Evolutionary conservation across 1,284 basidiomycete genomes (phyloP).

Genomic region (Athelia sp.): DNA sequence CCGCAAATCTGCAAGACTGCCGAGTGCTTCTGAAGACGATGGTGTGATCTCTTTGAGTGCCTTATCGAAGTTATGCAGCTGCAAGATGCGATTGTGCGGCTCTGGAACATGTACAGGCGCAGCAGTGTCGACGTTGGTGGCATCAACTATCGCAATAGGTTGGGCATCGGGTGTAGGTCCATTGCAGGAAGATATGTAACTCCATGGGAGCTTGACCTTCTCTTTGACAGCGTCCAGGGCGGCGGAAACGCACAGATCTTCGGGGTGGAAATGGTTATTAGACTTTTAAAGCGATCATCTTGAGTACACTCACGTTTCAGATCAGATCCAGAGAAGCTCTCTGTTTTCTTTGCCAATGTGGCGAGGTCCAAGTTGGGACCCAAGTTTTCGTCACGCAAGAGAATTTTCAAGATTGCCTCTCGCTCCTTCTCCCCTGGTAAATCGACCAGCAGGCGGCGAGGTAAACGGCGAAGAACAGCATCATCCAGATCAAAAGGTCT

Average conservation of each 20-base stretch:
- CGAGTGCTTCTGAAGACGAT: slow-evolving; percentile 76
- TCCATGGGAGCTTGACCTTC: slow-evolving; percentile 74
- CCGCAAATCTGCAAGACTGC: slow-evolving; percentile 74
- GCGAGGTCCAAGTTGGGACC: slow-evolving; percentile 63
- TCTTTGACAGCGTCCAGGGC: slow-evolving; percentile 89
- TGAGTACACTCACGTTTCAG: slow-evolving; percentile 69
- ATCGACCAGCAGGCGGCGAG: slow-evolving; percentile 80
- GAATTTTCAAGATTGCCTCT: slow-evolving; percentile 80
- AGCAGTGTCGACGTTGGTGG: not conserved
- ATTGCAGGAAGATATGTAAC: slow-evolving; percentile 13
- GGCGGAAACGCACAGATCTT: slow-evolving; percentile 87
- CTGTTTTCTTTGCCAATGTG: slow-evolving; percentile 68
- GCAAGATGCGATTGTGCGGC: slow-evolving; percentile 37
- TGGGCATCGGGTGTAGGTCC: not conserved
- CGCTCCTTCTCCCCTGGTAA: slow-evolving; percentile 80
- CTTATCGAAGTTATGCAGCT: slow-evolving; percentile 67
- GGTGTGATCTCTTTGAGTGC: slow-evolving; percentile 86
- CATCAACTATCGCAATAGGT: not conserved
- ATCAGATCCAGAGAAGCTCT: slow-evolving; percentile 90
- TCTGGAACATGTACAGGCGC: not conserved
- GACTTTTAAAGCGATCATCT: slow-evolving; percentile 10
- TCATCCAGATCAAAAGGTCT: slow-evolving; percentile 83
- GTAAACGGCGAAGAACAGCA: slow-evolving; percentile 79
- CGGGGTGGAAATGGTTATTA: slow-evolving; percentile 9
- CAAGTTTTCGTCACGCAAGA: slow-evolving; percentile 75